Percentiles rank a stretch among this genome's conserved stretches.
These are phyloP conservation scores for Mycena maculata DNA, from an alignment of 768 basidiomycete species.

Conservation along the genomic window DNA sequence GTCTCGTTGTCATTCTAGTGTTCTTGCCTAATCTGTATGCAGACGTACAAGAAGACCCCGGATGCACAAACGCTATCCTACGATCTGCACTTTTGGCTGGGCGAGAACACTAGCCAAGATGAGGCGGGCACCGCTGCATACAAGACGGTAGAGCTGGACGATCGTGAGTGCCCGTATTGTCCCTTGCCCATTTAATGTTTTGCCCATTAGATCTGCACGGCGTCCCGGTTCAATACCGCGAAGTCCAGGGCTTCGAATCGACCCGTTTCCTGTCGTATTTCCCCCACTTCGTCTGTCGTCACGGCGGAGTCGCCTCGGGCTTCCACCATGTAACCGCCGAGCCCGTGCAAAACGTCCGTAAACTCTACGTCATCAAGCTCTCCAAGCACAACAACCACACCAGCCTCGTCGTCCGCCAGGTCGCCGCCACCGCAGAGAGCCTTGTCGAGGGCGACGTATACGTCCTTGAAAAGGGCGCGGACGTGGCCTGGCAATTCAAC, in stretches of 20 bases:
- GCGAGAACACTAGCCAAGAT: constrained; percentile 67
- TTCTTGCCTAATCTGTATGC: background rate
- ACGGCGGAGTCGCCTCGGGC: constrained; percentile 62
- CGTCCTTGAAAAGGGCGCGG: constrained; percentile 66
- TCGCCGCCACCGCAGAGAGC: constrained; percentile 56
- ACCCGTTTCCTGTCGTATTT: constrained; percentile 62
- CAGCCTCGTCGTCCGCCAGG: constrained; percentile 61
- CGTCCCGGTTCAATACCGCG: constrained; percentile 69
- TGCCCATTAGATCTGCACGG: constrained; percentile 60
- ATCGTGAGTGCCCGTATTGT: constrained; percentile 54
- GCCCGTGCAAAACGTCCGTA: constrained; percentile 57
- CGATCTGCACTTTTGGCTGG: constrained; percentile 76
- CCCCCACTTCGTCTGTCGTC: constrained; percentile 56
- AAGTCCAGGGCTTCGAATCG: constrained; percentile 71
- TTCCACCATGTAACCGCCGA: constrained; percentile 61
- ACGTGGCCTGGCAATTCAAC: constrained; percentile 68
- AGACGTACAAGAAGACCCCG: constrained; percentile 70
- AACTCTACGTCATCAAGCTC: constrained; percentile 63
- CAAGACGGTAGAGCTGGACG: constrained; percentile 76
- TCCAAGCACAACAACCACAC: constrained; percentile 40
- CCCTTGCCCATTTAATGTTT: background rate
- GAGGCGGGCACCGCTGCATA: constrained; percentile 74
- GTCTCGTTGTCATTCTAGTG: constrained; percentile 31
- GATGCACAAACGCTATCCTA: constrained; percentile 61
- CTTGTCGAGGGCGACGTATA: constrained; percentile 67